phyloP scores from a whole-genome alignment of 1,139 yeast genomes.

The Yamadazyma pseudoaaseri region DNA sequence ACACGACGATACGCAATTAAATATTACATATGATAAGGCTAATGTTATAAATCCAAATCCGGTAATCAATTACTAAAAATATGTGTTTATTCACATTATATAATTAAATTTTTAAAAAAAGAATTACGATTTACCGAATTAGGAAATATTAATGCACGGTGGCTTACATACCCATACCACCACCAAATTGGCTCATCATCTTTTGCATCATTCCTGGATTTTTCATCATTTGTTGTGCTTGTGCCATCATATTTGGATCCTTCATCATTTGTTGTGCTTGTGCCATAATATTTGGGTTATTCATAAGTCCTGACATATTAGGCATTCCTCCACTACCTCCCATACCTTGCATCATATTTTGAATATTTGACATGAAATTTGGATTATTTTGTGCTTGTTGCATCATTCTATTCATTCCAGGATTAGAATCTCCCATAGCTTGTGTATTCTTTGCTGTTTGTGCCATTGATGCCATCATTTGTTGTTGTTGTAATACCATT shows the following conservation, averaged over 20 bases:
- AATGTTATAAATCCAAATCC: too few relatives aligned
- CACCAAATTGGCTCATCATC: slow-evolving; percentile 67
- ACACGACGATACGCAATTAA: too few relatives aligned
- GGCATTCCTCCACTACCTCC: slow-evolving; percentile 61
- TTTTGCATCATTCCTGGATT: slow-evolving; percentile 66
- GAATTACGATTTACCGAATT: too few relatives aligned
- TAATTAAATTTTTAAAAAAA: too few relatives aligned
- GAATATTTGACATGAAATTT: slow-evolving; percentile 45
- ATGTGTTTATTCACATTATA: too few relatives aligned
- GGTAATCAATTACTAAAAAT: too few relatives aligned
- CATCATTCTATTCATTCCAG: slow-evolving; percentile 40
- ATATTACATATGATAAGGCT: too few relatives aligned
- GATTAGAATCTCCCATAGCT: slow-evolving; percentile 40
- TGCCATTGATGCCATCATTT: slow-evolving; percentile 96
- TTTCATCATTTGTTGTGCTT: slow-evolving; percentile 54
- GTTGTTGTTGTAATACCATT: slow-evolving; percentile 86
- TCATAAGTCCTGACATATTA: slow-evolving; percentile 54
- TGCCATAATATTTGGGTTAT: slow-evolving; percentile 41
- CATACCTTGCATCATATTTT: slow-evolving; percentile 28
- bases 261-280: slow-evolving; percentile 61
- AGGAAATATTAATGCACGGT: too few relatives aligned
- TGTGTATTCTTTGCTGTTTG: slow-evolving; percentile 59
- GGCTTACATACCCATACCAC: slow-evolving; percentile 4
- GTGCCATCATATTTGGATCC: slow-evolving; percentile 73
- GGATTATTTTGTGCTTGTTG: slow-evolving; percentile 52